phyloP scores from a whole-genome alignment of 176 grass and related monocot genomes.

The Urochloa ruziziensis region DNA sequence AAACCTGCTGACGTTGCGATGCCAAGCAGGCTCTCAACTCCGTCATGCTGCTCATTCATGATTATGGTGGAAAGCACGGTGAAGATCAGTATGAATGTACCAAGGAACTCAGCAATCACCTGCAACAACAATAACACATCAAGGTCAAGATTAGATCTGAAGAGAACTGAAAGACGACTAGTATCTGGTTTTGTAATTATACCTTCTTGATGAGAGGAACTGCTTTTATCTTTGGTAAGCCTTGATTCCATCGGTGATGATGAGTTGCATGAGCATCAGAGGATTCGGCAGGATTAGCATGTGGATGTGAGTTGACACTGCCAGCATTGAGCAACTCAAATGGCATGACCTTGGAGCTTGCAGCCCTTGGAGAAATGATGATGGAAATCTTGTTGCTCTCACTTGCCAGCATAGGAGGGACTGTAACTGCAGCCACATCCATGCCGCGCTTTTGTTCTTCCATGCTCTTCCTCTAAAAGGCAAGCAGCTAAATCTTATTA shows the following conservation, averaged over 20 bases:
- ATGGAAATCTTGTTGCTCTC: constrained; percentile 22
- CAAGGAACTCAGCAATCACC: constrained; percentile 52
- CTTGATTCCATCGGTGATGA: background rate
- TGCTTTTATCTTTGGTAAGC: background rate
- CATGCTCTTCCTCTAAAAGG: constrained; percentile 5
- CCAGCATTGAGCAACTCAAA: background rate
- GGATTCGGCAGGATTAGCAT: background rate
- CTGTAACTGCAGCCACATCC: background rate
- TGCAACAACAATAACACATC: background rate
- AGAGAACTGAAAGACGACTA: background rate
- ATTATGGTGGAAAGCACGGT: constrained; percentile 55
- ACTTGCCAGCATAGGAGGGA: constrained; percentile 22
- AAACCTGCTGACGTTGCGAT: constrained; percentile 46
- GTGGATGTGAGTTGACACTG: background rate
- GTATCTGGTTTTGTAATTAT: background rate
- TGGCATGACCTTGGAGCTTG: constrained; percentile 22
- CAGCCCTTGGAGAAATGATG: constrained; percentile 16
- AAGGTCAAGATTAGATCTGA: background rate
- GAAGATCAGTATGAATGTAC: constrained; percentile 70
- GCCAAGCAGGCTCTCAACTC: constrained; percentile 41
- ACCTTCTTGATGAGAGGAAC: constrained; percentile 33
- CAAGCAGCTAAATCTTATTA: background rate
- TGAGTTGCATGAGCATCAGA: background rate
- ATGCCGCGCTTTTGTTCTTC: background rate
- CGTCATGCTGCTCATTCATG: constrained; percentile 52